Base-by-base conservation (phyloP, 2,329 filamentous ascomycete genomes). In the Fusarium goolgardi region DNA sequence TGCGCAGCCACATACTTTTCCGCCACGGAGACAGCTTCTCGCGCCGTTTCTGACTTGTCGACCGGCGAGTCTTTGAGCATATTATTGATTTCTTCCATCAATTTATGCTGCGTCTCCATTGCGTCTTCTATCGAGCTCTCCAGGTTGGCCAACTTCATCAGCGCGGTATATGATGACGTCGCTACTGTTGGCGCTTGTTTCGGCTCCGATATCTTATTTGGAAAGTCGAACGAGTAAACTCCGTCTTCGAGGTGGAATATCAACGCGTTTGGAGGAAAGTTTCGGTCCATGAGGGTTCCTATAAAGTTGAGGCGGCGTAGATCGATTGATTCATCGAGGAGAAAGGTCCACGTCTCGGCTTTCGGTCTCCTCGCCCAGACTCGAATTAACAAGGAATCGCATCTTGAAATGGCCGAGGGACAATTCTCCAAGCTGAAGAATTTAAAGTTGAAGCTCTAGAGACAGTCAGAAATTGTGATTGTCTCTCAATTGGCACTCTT, bases 51-150 rank as follows among this genome's bases (percentile, higher is more conserved):
- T 0, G 84, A 78, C 23, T 79, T 76, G 46, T 85, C 78, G 2
- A 77, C 71, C 0, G 83, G 80, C 5, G 78, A 78, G 0, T 77
- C 71, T 0, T 80, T 76, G 6, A 90, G 76, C 0, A 89, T 78
- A 1, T 82, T 76, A 67, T 92, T 92, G 67, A 97, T 96, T 67
- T 97, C 92, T n/a, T 85, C 80, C 47, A 92, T 88, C 11, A 98
- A 83, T 54, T 85, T 85, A 62, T 91, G 88, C 16, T 91, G 88
- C 0, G 93, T 96, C 2, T 89, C 87, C 12, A 97, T 81, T 2
- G 94, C 94, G 78, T 98, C 95, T 75, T 96, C 93, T 25, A 97
- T 92, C 55, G 94, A 97, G 75, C 91, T 92, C 66, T 97, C 93
- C 18, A 98, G 84, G 59, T 94, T 97, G 8, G 92, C 90, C 13